These are phyloP conservation scores for Petunia axillaris DNA, from an alignment of 257 asterid species.

Conservation along the genomic window DNA sequence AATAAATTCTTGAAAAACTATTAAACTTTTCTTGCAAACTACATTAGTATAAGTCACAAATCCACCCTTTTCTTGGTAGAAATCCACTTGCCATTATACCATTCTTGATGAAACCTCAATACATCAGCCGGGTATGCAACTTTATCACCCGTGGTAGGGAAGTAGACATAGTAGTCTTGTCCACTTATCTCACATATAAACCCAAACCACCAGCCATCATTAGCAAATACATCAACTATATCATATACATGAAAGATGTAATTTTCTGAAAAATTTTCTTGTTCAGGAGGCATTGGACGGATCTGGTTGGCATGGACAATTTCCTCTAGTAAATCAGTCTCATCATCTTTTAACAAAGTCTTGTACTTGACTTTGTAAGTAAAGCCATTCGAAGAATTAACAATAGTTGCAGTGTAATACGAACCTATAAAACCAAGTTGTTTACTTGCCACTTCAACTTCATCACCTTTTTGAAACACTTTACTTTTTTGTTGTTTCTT, in stretches of 20 bases:
- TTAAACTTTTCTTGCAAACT: too few species aligned
- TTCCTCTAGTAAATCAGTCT: not conserved
- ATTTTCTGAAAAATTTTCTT: not conserved
- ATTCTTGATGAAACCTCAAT: constrained; percentile 31
- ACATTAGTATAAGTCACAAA: too few species aligned
- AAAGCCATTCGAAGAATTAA: not conserved
- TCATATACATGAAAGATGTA: not conserved
- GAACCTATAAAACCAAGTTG: constrained; percentile 26
- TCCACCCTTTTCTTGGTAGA: not conserved
- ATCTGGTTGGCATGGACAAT: constrained; percentile 1
- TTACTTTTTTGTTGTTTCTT: too few species aligned
- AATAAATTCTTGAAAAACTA: not conserved
- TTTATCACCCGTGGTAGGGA: constrained; percentile 30
- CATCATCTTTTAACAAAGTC: constrained; percentile 14
- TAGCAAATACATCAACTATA: constrained; percentile 19
- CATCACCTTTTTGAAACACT: too few species aligned
- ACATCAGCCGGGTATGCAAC: constrained; percentile 1
- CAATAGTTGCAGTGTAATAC: constrained; percentile 24
- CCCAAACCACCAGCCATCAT: constrained; percentile 36
- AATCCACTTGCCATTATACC: constrained; percentile 24
- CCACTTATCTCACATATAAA: constrained; percentile 13
- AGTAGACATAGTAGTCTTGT: constrained; percentile 23
- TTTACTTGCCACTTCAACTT: too few species aligned
- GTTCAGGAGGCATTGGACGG: constrained; percentile 13
- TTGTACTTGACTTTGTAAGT: constrained; percentile 22